phyloP scores from a whole-genome alignment of 2,329 filamentous ascomycete species.

The Leptographium wingfieldii region DNA sequence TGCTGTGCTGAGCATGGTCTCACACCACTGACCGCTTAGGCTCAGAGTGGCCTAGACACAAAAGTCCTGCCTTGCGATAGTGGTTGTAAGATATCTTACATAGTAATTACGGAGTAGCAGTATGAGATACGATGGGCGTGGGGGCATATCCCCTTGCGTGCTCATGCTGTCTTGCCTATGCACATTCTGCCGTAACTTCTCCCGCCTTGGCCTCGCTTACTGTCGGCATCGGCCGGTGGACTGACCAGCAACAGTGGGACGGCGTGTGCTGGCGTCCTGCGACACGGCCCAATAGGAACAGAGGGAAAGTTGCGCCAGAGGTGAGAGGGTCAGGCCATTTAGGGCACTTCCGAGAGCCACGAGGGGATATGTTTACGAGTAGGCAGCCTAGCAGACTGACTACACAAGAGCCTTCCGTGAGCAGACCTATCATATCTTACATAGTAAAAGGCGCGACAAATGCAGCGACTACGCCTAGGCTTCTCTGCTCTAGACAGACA shows the following conservation, averaged over 20 bases:
- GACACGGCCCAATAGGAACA: neutral
- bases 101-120: no score
- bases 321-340: neutral
- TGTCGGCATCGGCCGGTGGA: neutral
- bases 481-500: no score
- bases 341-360: neutral
- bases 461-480: no score
- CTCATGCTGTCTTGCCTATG: neutral
- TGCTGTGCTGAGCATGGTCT: neutral
- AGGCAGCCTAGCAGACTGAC: neutral
- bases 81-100: neutral
- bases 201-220: neutral
- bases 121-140: neutral
- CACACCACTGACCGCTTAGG: neutral
- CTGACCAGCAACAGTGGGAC: neutral
- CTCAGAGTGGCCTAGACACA: neutral
- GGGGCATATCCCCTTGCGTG: neutral
- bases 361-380: neutral
- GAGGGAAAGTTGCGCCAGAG: neutral
- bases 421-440: no score
- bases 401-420: neutral
- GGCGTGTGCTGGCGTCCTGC: neutral
- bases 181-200: neutral
- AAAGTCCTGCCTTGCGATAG: neutral
- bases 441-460: no score